Base-by-base conservation (phyloP, 2,329 filamentous ascomycete species). In the Sporothrix schenckii region DNA sequence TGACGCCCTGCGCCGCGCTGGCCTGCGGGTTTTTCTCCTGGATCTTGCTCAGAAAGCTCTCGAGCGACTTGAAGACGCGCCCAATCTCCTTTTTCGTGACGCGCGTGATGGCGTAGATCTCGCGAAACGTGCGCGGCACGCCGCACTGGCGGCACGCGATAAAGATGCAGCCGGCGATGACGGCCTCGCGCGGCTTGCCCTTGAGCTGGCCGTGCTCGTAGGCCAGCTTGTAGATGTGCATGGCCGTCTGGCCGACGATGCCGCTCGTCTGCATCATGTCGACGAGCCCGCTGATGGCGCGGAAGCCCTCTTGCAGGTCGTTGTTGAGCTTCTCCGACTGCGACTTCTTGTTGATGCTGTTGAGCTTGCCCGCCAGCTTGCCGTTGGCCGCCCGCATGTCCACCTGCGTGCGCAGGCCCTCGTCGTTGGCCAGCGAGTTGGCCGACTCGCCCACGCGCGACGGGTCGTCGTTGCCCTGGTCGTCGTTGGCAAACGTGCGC, bases 401-500 rank as follows among this genome's bases (percentile, higher is more conserved):
- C 10, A 76, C 74, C 70, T 74, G 73, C 16, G 75, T 76, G 39
- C 73, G 73, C 68, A 75, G 69, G 11, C 74, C 74, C 65, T 75
- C 74, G 72, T 75, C 73, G 27, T 61, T 71, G 19, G 73, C 69
- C 56, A 99, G 89, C 69, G 92, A 91, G 78, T 98, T 97, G 72
- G 91, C 90, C 6, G 91, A 92, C 76, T 98, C 95, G 83, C 95
- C 95, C 74, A 99, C 94, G 93, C 95, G 95, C 71, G 93, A 97
- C 4, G 96, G 95, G 75, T 99, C 95, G 76, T 98, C 96, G 77
- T 92, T 94, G 77, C 92, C 93, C 80, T 97, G 93, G 79, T 99
- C 96, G 78, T 99, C 95, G 79, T 98, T 98, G 78, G 94, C 93
- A 82, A 99, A 99, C 0, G 95, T 99, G 79, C 95, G 92, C 95